Conservation (phyloP, 352 stramenopile genomes). For the Globisporangium solare region DNA sequence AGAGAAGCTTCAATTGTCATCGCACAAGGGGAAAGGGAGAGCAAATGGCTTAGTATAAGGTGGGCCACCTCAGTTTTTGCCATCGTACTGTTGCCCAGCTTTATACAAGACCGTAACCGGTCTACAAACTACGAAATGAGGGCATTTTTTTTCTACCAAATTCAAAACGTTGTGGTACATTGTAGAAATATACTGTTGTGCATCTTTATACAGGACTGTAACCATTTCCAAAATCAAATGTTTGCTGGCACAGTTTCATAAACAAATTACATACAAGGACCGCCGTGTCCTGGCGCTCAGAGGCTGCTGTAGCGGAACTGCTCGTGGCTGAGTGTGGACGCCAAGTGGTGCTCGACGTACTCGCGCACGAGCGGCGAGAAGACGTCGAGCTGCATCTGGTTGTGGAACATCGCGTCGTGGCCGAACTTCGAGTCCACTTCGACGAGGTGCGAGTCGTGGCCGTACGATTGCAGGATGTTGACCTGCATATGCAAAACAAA, state of each 20-base stretch:
- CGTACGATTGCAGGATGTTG: slow-evolving; percentile 79
- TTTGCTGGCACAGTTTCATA: background rate
- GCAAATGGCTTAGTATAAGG: background rate
- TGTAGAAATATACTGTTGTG: too few species aligned
- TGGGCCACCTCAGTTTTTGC: too few species aligned
- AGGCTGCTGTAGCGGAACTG: slow-evolving; percentile 79
- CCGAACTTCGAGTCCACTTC: slow-evolving; percentile 84
- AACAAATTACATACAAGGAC: background rate
- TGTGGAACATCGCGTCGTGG: slow-evolving; percentile 86
- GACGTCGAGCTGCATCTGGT: slow-evolving; percentile 73
- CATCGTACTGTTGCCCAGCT: too few species aligned
- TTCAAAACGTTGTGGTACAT: too few species aligned
- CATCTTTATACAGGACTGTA: too few species aligned
- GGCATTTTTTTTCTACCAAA: too few species aligned
- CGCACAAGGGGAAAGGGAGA: background rate
- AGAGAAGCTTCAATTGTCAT: background rate
- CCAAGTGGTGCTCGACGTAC: slow-evolving; percentile 63
- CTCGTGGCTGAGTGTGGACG: slow-evolving; percentile 47
- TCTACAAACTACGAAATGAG: too few species aligned
- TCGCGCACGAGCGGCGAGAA: slow-evolving; percentile 67
- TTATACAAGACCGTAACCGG: too few species aligned
- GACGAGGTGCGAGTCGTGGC: slow-evolving; percentile 52
- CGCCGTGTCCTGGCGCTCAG: too few species aligned
- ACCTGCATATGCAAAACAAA: slow-evolving; percentile 19
- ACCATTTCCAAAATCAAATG: too few species aligned